Conservation (phyloP, 805 yeast species). For the Saturnispora zaruensis region DNA sequence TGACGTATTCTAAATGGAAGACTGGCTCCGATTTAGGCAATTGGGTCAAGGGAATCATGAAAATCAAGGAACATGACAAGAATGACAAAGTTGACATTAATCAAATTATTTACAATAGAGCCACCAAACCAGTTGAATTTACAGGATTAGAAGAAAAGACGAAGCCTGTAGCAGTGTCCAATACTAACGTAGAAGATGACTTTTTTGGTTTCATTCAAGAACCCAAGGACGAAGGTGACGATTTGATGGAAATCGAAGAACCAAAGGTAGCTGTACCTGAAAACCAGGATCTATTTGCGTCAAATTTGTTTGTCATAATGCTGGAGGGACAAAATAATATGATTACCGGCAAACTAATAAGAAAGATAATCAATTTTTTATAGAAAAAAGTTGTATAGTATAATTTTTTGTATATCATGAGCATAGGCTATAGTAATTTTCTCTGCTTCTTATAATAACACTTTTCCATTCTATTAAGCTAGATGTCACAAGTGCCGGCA, state of each 20-base stretch:
- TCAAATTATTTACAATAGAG: constrained; percentile 17
- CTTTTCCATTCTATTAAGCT: neutral
- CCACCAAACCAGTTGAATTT: constrained; percentile 9
- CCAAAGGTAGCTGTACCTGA: neutral
- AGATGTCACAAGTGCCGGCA: constrained; percentile 17
- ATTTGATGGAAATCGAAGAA: constrained; percentile 5
- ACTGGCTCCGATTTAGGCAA: constrained; percentile 11
- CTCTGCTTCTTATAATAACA: neutral
- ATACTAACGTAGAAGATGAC: constrained; percentile 20
- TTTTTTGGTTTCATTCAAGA: constrained; percentile 27
- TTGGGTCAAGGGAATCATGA: constrained; percentile 20
- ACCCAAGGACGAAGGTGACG: constrained; percentile 16
- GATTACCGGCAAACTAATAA: constrained; percentile 4
- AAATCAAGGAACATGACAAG: constrained; percentile 14
- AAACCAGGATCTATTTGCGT: constrained; percentile 15
- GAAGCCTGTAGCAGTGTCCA: constrained; percentile 2
- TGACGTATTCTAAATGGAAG: constrained; percentile 20
- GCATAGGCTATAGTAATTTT: neutral
- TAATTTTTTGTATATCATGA: neutral
- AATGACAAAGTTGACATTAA: constrained; percentile 1
- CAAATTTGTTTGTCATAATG: constrained; percentile 16
- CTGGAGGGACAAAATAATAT: constrained; percentile 5
- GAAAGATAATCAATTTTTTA: constrained; percentile 8
- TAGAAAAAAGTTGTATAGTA: neutral
- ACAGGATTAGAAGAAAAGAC: constrained; percentile 1